Evolutionary conservation across 2,329 filamentous ascomycete species (phyloP).

Genomic region (Huntiella decipiens): DNA sequence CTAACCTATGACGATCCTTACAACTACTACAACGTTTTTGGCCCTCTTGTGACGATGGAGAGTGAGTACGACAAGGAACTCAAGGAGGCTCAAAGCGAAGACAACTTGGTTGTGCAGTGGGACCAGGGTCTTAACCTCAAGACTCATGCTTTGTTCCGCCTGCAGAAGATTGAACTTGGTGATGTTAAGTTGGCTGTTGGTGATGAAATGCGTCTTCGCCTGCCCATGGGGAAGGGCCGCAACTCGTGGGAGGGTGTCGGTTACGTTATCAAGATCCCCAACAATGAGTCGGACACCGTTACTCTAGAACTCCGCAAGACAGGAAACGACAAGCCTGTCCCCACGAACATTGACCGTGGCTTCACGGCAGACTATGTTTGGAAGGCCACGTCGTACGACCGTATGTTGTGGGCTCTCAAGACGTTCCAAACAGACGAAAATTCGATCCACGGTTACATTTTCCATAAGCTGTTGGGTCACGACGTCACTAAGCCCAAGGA

Average conservation of each 20-base stretch:
- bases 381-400: constrained; percentile 98
- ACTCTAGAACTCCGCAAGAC: constrained; percentile 86
- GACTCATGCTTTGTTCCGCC: constrained; percentile 81
- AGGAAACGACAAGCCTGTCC: constrained; percentile 87
- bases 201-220: constrained; percentile 94
- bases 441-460: constrained; percentile 97
- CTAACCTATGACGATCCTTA: constrained; percentile 93
- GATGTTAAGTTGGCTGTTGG: constrained; percentile 96
- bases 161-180: constrained; percentile 91
- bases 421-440: constrained; percentile 95
- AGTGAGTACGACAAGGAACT: constrained; percentile 98
- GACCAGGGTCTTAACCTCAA: constrained; percentile 94
- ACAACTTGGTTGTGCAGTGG: constrained; percentile 87
- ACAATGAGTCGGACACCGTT: constrained; percentile 96
- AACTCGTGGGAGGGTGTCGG: constrained; percentile 92
- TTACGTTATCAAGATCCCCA: constrained; percentile 98
- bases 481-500: constrained; percentile 80
- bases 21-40: constrained; percentile 98
- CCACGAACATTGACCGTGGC: constrained; percentile 90
- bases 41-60: constrained; percentile 94
- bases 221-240: constrained; percentile 71
- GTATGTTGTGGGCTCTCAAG: constrained; percentile 99
- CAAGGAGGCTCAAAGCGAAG: constrained; percentile 94
- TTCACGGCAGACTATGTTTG: constrained; percentile 98
- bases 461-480: constrained; percentile 87